Base-by-base conservation (phyloP, 1,139 yeast genomes). In the Kodamaea anthophila region DNA sequence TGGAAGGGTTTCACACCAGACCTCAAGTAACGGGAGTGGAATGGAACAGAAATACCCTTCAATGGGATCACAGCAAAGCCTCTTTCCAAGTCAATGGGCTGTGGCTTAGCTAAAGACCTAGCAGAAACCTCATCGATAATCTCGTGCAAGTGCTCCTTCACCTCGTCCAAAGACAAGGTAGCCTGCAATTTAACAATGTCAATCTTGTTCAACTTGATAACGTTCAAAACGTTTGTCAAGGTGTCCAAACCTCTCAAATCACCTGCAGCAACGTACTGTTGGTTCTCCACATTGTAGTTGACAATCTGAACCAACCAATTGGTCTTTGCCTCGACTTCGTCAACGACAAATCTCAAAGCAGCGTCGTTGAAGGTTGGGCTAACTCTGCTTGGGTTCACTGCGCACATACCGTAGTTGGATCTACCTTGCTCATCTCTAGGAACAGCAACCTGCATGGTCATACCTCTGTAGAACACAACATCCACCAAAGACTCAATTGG, bases 371-470 rank as follows among this genome's bases (percentile, higher is more conserved):
- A 91, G 9, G 96, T 83, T 36, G 85, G 65, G 37, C 85, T 77
- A 40, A 91, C 83, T 65, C 98, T 80, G 36, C 94, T 74, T 51
- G 99, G 99, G 66, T 93, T 91, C 37, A 91, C 91, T 31, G 99
- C 98, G 69, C 87, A 77, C 99, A 91, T 91, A 70, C 98, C 97
- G 53, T 91, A 91, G 70, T 93, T 91, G 38, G 98, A 91, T 66
- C 98, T 82, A 30, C 99, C 99, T 31, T 65, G 57, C 36, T 79
- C 74, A 62, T 91, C 99, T 66, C 99, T 80, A 53, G 97, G 97
- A 43, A 91, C 99, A 27, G 98, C 98, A 43, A 91, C 98, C 72
- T 91, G 98, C 98, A 91, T 91, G 28, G 99, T 91, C 98, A 91
- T 91, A 74, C 99, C 99, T 71, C 99, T 80, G 74, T 91, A 93